A percentile compares a stretch with the other conserved stretches of the same genome.
These are phyloP conservation scores for Prunus mume DNA, from an alignment of 306 rosid genomes.

Conservation along the genomic window DNA sequence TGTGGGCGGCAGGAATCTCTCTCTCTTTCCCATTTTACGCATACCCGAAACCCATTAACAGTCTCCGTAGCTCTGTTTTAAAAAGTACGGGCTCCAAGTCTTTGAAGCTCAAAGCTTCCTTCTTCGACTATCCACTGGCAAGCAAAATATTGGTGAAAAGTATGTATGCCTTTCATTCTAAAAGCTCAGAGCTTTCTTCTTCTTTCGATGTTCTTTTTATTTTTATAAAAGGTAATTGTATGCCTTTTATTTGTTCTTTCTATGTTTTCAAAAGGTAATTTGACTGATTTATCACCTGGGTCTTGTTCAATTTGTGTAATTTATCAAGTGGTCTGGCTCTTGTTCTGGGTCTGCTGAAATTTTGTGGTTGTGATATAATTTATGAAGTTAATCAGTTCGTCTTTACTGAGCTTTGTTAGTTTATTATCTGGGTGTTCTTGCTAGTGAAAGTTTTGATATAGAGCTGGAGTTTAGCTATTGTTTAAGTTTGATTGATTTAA, in stretches of 20 bases:
- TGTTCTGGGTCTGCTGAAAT: no score
- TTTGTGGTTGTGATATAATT: no score
- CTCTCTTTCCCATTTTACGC: slow-evolving; percentile 35
- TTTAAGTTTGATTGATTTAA: neutral
- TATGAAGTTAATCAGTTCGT: neutral
- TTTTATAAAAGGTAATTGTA: no score
- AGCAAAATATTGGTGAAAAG: slow-evolving; percentile 71
- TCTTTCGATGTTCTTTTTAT: neutral
- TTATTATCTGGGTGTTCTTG: neutral
- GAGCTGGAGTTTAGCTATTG: neutral
- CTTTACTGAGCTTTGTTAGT: neutral
- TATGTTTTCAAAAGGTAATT: neutral
- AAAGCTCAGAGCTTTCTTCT: neutral
- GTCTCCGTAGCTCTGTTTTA: neutral
- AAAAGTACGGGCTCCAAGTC: slow-evolving; percentile 6
- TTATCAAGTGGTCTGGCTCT: neutral
- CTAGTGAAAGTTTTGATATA: neutral
- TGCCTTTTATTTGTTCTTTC: neutral
- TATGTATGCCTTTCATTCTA: slow-evolving; percentile 15
- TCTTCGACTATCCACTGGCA: slow-evolving; percentile 67
- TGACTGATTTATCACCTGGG: neutral
- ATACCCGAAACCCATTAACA: slow-evolving; percentile 3
- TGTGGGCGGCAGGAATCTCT: slow-evolving; percentile 22
- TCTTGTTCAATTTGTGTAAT: neutral
- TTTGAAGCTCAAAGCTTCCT: slow-evolving; percentile 49